These are phyloP conservation scores for Sporodiniella umbellata DNA, from an alignment of 371 early-diverging fungal genomes.

Conservation along the genomic window DNA sequence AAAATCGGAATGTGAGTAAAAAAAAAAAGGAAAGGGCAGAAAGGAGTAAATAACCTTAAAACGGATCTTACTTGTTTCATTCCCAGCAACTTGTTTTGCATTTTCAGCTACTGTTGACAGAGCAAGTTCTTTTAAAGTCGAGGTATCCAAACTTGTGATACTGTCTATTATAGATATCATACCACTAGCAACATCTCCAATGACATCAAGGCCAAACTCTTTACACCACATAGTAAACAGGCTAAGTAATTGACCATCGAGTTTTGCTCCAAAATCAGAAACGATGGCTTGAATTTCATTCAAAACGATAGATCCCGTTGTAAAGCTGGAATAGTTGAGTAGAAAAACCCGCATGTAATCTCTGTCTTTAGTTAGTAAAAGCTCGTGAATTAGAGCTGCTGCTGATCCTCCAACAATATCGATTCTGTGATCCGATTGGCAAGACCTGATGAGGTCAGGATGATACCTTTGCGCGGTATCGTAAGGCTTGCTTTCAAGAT, in stretches of 20 bases:
- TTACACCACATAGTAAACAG: conserved; percentile 30
- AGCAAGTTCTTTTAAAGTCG: conserved; percentile 22
- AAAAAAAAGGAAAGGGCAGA: conserved; percentile 1
- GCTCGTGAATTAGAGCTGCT: conserved; percentile 66
- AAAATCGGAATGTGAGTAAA: not conserved
- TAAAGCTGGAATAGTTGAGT: conserved; percentile 57
- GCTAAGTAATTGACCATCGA: conserved; percentile 11
- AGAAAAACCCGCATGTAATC: conserved; percentile 46
- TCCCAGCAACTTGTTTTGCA: conserved; percentile 8
- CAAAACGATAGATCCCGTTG: conserved; percentile 46
- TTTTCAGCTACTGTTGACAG: conserved; percentile 30
- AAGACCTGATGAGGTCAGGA: conserved; percentile 8
- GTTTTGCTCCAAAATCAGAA: not conserved
- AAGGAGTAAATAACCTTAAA: conserved; percentile 1
- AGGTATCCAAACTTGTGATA: not conserved
- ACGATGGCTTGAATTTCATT: conserved; percentile 48
- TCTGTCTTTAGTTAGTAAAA: conserved; percentile 30
- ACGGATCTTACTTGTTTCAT: conserved; percentile 3
- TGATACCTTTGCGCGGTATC: conserved; percentile 20
- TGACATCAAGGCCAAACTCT: conserved; percentile 25
- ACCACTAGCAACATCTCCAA: conserved; percentile 43
- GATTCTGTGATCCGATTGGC: conserved; percentile 2
- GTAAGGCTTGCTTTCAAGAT: conserved; percentile 6
- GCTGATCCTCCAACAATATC: conserved; percentile 55
- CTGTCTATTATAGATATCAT: conserved; percentile 35